Base-by-base conservation (phyloP, 169 alveolate species). In the Cryptosporidium tyzzeri region DNA sequence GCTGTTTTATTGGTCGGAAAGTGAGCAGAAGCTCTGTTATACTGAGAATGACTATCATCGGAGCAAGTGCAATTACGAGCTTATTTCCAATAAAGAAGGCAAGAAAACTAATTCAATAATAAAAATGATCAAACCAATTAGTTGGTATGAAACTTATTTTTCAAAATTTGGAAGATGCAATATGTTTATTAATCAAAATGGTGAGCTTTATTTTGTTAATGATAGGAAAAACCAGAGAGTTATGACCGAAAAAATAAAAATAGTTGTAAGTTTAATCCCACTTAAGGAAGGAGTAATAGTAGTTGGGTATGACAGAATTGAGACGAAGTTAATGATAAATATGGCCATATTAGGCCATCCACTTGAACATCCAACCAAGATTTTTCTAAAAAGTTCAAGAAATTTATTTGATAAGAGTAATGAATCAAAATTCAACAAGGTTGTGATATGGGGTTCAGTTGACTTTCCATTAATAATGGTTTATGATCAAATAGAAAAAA, bases 271-370 rank as follows among this genome's bases (percentile, higher is more conserved):
- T 18, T 31, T 53, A 31, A 29, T 51, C 31, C 86, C 86, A 4
- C 35, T 59, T n/a, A 80, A 62, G 26, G 75, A 80, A 18, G 89
- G 89, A 18, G 75, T 67, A 23, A 80, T 80, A 29, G 10, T 80
- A 33, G 68, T 61, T 41, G 89, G 89, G 3, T 62, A 48, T 21
- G 12, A 39, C 29, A 14, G 41, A 26, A 41, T 12, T 4, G 50
- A 65, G 8, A 37, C 53, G 3, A 48, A 10, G 12, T 1, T 12
- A 29, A 23, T 62, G 23, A 48, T 16, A 26, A 45, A 62, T 44
- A 26, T 18, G 31, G 53, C 68, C 4, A 80, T 80, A 16, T 37
- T 65, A 16, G 69, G 58, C 2, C 89, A 80, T 37, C 89, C 89
- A 6, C 53, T 73, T 53, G 71, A 73, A 59, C 41, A 73, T 8